A percentile compares a stretch with the other conserved stretches of the same genome.
These are phyloP conservation scores for Mucor saturninus DNA, from an alignment of 371 early-diverging fungal species.

Conservation along the genomic window DNA sequence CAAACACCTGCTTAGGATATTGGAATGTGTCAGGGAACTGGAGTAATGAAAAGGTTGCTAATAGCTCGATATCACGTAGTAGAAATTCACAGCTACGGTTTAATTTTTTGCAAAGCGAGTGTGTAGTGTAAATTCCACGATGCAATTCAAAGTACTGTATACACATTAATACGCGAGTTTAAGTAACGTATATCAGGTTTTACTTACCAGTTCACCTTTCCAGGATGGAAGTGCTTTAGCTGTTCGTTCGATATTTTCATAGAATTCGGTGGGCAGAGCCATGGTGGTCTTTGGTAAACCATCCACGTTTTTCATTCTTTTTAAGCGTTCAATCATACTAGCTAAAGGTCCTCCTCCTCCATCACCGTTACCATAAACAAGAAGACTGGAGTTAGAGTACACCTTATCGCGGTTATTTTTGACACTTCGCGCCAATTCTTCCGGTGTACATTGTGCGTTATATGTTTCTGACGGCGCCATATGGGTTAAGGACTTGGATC, in stretches of 20 bases:
- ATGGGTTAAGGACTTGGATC: constrained; percentile 39
- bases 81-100: constrained; percentile 85
- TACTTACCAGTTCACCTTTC: constrained; percentile 87
- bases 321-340: constrained; percentile 83
- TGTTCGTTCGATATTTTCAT: constrained; percentile 70
- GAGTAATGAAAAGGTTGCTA: constrained; percentile 51
- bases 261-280: constrained; percentile 78
- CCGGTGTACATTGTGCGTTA: constrained; percentile 44
- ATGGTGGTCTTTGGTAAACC: constrained; percentile 75
- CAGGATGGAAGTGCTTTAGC: constrained; percentile 77
- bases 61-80: constrained; percentile 80
- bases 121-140: constrained; percentile 94
- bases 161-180: neutral
- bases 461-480: constrained; percentile 48
- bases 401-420: constrained; percentile 82
- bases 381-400: constrained; percentile 80
- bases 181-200: neutral
- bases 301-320: constrained; percentile 74
- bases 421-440: constrained; percentile 57
- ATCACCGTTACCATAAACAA: constrained; percentile 94
- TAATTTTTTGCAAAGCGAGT: constrained; percentile 76
- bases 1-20: constrained; percentile 77
- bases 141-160: constrained; percentile 89
- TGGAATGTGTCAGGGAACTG: constrained; percentile 29
- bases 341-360: constrained; percentile 94